Base-by-base conservation (phyloP, 2,329 filamentous ascomycete genomes). In the Fonsecaea monophora region DNA sequence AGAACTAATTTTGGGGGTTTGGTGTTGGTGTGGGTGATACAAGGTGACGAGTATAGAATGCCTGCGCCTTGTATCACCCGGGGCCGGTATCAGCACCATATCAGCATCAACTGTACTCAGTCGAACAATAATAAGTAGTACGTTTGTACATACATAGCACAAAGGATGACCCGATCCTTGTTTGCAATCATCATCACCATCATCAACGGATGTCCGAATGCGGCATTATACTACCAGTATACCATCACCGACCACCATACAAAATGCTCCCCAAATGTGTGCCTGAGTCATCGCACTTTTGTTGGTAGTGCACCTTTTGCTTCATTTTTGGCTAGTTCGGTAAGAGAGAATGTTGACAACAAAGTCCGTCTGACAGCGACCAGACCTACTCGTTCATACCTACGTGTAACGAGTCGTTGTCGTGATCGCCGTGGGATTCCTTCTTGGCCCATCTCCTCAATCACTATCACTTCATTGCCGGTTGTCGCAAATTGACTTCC, bases 141-240 rank as follows among this genome's bases (percentile, higher is more conserved):
- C 15, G 42, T 12, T 18, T 38, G 42, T 8, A 21, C 42, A 18
- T 6, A 18, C 50, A 1, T n/a, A 61, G 60, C 50, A 30, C 37
- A 37, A 48, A 56, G 12, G 38, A 62, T 56, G 60, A 56, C 60
- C 60, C 34, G 53, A 50, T 61, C 38, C 30, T 30, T 55, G 53
- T 13, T 34, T 15, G 53, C 45, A 35, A 42, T 9, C 21, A 18
- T 30, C 45, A 35, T 15, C 25, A 25, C 25, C 25, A 25, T 25
- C 25, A 25, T 25, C 25, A 25, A 25, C 45, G 50, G 32, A 42
- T 25, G 30, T 35, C 40, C 57, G n/a, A 60, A 50, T 42, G 40
- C 57, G 57, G 57, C 25, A 32, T 30, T 48, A 40, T 37, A 38
- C 57, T n/a, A 42, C 40, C 5, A 42, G 15, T 42, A 40, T 40